Evolutionary conservation across 495 filamentous ascomycete species (phyloP).

Genomic region (Aspergillus cristatus): DNA sequence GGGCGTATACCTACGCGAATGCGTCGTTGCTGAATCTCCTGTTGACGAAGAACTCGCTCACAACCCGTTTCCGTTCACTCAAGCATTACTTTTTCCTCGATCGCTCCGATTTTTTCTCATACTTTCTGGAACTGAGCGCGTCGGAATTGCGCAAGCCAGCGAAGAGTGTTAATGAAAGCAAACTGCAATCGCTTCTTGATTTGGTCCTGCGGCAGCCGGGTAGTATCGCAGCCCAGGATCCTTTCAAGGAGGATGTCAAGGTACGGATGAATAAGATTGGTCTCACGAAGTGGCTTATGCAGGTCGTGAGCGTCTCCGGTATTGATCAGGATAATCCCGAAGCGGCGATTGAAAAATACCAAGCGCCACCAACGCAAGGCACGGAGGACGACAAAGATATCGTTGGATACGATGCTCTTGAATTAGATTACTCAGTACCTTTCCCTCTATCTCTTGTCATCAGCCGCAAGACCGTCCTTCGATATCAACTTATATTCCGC

Average conservation of each 20-base stretch:
- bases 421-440: conserved; percentile 88
- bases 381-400: conserved; percentile 76
- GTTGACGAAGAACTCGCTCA: conserved; percentile 83
- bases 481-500: conserved; percentile 93
- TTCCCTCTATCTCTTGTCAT: conserved; percentile 97
- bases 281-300: conserved; percentile 86
- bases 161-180: conserved; percentile 78
- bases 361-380: conserved; percentile 38
- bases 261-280: conserved; percentile 93
- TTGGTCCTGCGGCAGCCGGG: conserved; percentile 91
- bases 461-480: conserved; percentile 86
- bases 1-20: conserved; percentile 91
- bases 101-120: conserved; percentile 93
- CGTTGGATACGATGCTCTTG: conserved; percentile 79
- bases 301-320: conserved; percentile 89
- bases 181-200: conserved; percentile 89
- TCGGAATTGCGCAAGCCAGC: conserved; percentile 85
- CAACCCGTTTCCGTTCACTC: conserved; percentile 73
- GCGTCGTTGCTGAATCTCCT: conserved; percentile 85
- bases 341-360: conserved; percentile 44
- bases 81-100: conserved; percentile 99
- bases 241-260: conserved; percentile 96
- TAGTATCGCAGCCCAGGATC: conserved; percentile 85
- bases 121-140: conserved; percentile 83
- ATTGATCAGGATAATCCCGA: conserved; percentile 75